Evolutionary conservation across 139 green algal species (phyloP).

Genomic region (Pleodorina starrii): DNA sequence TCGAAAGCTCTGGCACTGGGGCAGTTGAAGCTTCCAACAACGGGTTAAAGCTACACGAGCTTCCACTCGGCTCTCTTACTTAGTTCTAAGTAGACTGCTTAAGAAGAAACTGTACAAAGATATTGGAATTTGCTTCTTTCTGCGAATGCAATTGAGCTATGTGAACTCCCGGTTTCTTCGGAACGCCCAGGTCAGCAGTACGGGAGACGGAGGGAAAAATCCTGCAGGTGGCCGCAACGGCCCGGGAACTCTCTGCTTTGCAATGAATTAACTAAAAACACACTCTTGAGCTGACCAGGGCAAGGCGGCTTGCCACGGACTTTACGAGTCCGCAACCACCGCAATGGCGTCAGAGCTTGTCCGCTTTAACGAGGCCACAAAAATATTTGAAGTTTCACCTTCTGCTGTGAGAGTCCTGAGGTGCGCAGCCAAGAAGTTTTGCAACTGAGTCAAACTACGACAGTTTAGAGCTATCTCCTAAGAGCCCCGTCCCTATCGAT

Average conservation of each 20-base stretch:
- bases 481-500: too few relatives aligned
- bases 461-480: not conserved
- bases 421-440: not conserved
- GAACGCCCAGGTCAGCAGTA: too few relatives aligned
- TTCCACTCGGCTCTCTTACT: constrained; percentile 25
- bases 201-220: not conserved
- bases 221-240: too few relatives aligned
- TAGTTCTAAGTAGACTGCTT: not conserved
- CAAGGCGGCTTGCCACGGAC: not conserved
- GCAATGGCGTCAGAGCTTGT: not conserved
- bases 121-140: not conserved
- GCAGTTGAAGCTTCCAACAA: not conserved
- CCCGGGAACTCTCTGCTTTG: not conserved
- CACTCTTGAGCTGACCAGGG: not conserved
- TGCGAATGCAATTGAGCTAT: not conserved
- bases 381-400: not conserved
- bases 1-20: not conserved
- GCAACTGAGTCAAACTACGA: not conserved
- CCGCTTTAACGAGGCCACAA: not conserved
- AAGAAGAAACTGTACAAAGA: not conserved
- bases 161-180: too few relatives aligned
- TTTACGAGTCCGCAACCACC: not conserved
- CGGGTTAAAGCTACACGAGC: not conserved
- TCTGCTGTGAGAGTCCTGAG: not conserved
- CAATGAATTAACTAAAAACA: not conserved